A percentile compares a stretch with the other conserved stretches of the same genome.
phyloP scores from a whole-genome alignment of 1,139 yeast species.

The Suhomyces choctaworum region DNA sequence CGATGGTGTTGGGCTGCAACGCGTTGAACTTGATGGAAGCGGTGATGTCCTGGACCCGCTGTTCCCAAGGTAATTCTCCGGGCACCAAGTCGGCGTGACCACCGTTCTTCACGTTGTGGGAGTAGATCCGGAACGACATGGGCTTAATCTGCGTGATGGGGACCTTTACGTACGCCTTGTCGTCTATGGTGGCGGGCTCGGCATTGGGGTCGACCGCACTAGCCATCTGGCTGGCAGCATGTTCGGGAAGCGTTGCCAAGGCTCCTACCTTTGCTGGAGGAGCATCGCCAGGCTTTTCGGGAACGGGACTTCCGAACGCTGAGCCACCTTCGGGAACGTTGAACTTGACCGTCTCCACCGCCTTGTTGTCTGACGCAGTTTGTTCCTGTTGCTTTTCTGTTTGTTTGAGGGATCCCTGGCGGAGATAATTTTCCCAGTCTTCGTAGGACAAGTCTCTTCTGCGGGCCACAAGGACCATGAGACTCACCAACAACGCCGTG shows the following conservation, averaged over 20 bases:
- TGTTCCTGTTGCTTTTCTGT: background rate
- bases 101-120: constrained; percentile 42
- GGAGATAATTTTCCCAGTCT: background rate
- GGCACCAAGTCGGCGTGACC: constrained; percentile 27
- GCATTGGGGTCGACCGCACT: background rate
- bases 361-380: background rate
- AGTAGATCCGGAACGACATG: constrained; percentile 34
- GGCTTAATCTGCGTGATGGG: constrained; percentile 18
- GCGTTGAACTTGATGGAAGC: constrained; percentile 33
- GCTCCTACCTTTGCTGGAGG: background rate
- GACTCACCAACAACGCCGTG: background rate
- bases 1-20: constrained; percentile 24
- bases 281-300: background rate
- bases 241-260: background rate
- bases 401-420: background rate
- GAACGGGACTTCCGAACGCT: background rate
- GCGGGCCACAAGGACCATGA: background rate
- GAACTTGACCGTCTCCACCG: background rate
- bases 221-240: background rate
- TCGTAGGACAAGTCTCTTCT: background rate
- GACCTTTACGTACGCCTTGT: constrained; percentile 19
- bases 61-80: constrained; percentile 36
- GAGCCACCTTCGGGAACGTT: too few relatives aligned
- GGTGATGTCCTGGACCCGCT: constrained; percentile 26
- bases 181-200: constrained; percentile 20